Conservation (phyloP, 1,284 basidiomycete species). For the Ceratobasidium sp. region DNA sequence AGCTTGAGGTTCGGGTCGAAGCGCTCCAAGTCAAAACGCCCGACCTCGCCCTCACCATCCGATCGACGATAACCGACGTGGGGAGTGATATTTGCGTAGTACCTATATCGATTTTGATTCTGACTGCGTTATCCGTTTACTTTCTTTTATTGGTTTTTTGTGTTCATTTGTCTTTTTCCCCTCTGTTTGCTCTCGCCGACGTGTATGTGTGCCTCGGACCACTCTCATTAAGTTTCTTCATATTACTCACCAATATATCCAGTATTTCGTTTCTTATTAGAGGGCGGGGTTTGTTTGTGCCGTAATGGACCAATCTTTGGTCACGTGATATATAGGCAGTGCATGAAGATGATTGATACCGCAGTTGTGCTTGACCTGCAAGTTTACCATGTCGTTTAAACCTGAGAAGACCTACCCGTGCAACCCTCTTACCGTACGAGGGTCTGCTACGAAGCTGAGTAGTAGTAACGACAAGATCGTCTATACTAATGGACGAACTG, state of each 20-base stretch:
- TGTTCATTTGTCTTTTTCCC: conserved; percentile 33
- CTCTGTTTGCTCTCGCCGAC: conserved; percentile 27
- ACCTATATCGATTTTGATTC: conserved; percentile 37
- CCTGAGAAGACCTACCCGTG: conserved; percentile 63
- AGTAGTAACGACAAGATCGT: conserved; percentile 85
- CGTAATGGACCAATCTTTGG: neutral
- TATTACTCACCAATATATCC: conserved; percentile 37
- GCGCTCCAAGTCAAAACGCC: conserved; percentile 58
- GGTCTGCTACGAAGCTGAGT: conserved; percentile 82
- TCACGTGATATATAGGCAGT: conserved; percentile 10
- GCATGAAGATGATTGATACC: conserved; percentile 9
- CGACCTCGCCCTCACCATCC: conserved; percentile 26
- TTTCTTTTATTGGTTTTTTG: conserved; percentile 30
- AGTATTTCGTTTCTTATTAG: neutral
- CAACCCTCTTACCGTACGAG: conserved; percentile 79
- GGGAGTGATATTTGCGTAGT: conserved; percentile 15
- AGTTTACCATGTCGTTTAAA: conserved; percentile 37
- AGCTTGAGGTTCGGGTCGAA: conserved; percentile 66
- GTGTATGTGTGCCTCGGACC: conserved; percentile 41
- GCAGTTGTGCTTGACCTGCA: neutral
- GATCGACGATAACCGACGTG: conserved; percentile 19
- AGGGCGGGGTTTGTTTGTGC: neutral
- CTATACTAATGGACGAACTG: conserved; percentile 86
- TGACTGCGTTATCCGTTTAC: conserved; percentile 16
- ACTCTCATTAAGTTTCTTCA: conserved; percentile 36